Evolutionary conservation across 2,329 filamentous ascomycete genomes (phyloP), one percentile per base, ranked within the genome.

Genomic region (Pseudopithomyces maydicus): DNA sequence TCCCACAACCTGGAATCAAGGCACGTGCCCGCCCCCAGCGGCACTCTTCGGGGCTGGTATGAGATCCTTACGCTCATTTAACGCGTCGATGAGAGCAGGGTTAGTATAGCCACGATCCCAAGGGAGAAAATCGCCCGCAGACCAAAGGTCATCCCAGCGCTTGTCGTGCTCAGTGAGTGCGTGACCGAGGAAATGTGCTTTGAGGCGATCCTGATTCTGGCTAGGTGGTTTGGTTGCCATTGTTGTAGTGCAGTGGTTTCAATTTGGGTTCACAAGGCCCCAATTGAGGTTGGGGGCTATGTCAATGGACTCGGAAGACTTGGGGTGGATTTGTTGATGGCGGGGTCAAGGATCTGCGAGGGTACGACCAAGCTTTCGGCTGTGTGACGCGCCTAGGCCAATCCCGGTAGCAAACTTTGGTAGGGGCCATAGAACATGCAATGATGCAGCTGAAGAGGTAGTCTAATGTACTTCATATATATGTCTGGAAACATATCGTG

Each of bases 1-100:
- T 84, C 0, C 92, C 92, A 74, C 92, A 96, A 5, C 91, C 92
- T 0, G 92, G 90, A 0, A 96, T 89, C 8, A 96, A 79, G 1
- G 88, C 91, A 55, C 79, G 80, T 65, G 83, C 84, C 54, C 74
- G 78, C 66, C 74, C 54, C 68, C 67, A 29, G 65, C 64, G 0
- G 51, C 8, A 1, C 33, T 56, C 10, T 65, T 19, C 1, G 69
- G 51, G 0, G 22, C 3, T 2, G 78, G 78, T 26, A 83, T 65
- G 4, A 78, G 68, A 14, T 73, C 66, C 2, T 61, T 64, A 3
- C 71, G 45, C 14, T 59, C 69, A 10, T 75, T 65, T 23, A 88
- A 74, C 1, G 81, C 71, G 59, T 88, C 85, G 35, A 81, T 79
- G 32, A 89, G 72, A 0, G 86, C 85, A 5, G 85, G 84, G 51